Evolutionary conservation across 768 basidiomycete genomes (phyloP), one percentile per base, ranked within the genome.

Genomic region (Phanerodontia chrysosporium): DNA sequence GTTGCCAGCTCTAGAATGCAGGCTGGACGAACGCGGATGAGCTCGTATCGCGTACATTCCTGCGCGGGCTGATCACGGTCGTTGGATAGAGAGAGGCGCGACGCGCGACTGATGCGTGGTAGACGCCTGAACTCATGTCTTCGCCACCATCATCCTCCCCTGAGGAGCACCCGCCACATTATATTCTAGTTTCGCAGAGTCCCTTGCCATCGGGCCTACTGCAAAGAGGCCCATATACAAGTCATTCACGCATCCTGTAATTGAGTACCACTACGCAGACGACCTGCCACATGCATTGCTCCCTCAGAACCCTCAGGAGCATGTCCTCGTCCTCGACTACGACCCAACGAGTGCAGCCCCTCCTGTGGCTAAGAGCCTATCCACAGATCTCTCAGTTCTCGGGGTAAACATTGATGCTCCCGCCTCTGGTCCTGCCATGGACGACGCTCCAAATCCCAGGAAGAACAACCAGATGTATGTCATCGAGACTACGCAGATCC

Each of bases 201-300:
- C 75, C 79, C 12, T 69, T 80, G 24, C 73, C 78, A 2, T 73
- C 74, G 12, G 77, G 76, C 29, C 75, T 28, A 74, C 61, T 1
- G 62, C 59, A 30, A 65, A 76, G 49, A 29, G 67, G 22, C 61
- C 71, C 2, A 36, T 48, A 8, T 60, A 55, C 18, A 54, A 70
- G 14, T 51, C 79, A n/a, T 76, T 89, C 51, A 73, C 79, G 12
- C 91, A 93, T 66, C 88, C 89, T 4, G 73, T 76, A 45, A 85
- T 94, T 18, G 87, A 92, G 64, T 92, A 92, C 69, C 87, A 90
- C 65, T 93, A 90, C 67, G 80, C 83, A 21, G 90, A 94, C 65
- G 92, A 94, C 67, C 79, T 86, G 0, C 85, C 89, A 2, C 71
- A 83, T n/a, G 72, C 82, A 12, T 72, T 92, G 13, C 72, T 90